Percentiles rank a stretch among this genome's conserved stretches.
phyloP scores from a whole-genome alignment of 129 eudicot species.

The Helianthus tuberosus region DNA sequence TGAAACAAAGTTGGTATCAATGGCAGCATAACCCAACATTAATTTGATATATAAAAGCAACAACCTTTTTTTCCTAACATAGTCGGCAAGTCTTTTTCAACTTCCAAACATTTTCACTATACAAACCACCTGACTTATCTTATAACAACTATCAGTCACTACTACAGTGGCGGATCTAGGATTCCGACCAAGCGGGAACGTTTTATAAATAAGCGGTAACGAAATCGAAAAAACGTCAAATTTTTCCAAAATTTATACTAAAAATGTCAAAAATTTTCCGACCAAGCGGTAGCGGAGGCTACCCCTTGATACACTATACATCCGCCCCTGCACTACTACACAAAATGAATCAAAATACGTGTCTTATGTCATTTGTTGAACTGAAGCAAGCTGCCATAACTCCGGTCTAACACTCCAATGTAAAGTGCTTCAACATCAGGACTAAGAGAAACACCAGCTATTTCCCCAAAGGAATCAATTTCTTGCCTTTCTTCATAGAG shows the following conservation, averaged over 20 bases:
- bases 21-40: no score
- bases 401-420: conserved; percentile 83
- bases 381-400: conserved; percentile 72
- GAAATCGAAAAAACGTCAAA: no score
- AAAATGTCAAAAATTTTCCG: no score
- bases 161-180: no score
- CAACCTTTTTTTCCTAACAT: background rate
- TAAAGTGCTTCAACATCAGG: conserved; percentile 70
- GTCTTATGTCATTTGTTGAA: conserved; percentile 41
- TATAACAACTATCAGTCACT: background rate
- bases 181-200: no score
- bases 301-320: no score
- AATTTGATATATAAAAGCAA: no score
- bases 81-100: conserved; percentile 13
- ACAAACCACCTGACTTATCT: conserved; percentile 1
- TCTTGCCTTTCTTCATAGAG: conserved; percentile 59
- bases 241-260: no score
- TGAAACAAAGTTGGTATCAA: background rate
- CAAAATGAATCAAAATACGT: conserved; percentile 50
- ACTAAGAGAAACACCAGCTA: conserved; percentile 74
- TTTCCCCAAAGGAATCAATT: conserved; percentile 85
- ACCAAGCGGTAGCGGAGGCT: no score
- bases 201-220: no score
- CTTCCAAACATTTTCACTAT: conserved; percentile 16
- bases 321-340: no score